A percentile compares a stretch with the other conserved stretches of the same genome.
Evolutionary conservation across 371 early-diverging fungal genomes (phyloP).

Genomic region (Mycotypha africana): DNA sequence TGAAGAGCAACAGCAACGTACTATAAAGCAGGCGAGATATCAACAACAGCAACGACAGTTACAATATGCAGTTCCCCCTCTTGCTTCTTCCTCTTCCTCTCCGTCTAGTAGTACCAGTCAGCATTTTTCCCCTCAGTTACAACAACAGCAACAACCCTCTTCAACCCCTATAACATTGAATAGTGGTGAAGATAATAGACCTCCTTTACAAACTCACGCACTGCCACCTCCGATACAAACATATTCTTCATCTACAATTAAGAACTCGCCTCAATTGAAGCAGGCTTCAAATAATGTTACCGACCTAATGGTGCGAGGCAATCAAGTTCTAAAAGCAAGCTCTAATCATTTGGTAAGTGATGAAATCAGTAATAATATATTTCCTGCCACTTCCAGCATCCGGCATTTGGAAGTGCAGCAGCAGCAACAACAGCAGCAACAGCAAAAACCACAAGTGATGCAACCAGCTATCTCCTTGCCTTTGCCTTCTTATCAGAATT

Average conservation of each 20-base stretch:
- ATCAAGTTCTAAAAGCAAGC: no score
- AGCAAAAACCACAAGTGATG: slow-evolving; percentile 1
- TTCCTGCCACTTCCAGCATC: no score
- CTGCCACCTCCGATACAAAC: not conserved
- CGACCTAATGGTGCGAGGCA: no score
- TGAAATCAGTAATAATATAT: not conserved
- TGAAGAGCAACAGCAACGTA: slow-evolving; percentile 17
- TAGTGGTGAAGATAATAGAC: slow-evolving; percentile 7
- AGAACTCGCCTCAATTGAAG: no score
- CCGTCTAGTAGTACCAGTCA: slow-evolving; percentile 1
- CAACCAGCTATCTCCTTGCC: slow-evolving; percentile 4
- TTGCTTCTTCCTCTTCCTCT: no score
- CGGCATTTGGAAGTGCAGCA: no score
- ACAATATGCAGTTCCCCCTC: slow-evolving; percentile 8
- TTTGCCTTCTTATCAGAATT: no score
- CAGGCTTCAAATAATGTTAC: no score
- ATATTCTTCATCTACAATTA: not conserved
- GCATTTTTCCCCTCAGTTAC: slow-evolving; percentile 5
- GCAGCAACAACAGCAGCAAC: slow-evolving; percentile 1
- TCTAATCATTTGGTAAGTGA: not conserved
- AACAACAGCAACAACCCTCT: not conserved
- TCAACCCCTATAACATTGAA: slow-evolving; percentile 5
- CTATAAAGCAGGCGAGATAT: slow-evolving; percentile 9
- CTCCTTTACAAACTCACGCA: not conserved
- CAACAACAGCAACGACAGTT: slow-evolving; percentile 2